phyloP scores from a whole-genome alignment of 768 basidiomycete genomes.

The Amyloporia xantha region DNA sequence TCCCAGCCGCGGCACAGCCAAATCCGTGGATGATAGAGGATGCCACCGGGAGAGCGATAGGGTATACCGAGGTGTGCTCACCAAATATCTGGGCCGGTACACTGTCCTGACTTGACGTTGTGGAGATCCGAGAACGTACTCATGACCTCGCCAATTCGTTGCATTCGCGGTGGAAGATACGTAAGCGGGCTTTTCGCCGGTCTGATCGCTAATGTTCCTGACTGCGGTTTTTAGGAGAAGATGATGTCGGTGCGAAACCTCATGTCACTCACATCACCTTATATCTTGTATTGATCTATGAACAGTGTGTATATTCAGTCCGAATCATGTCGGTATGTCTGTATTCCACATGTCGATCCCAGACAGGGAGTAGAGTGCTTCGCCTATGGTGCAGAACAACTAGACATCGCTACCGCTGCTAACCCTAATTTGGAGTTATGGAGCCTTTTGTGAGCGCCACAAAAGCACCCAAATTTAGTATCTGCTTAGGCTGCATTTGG shows the following conservation, averaged over 20 bases:
- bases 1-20: conserved; percentile 23
- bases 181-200: conserved; percentile 23
- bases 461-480: no score
- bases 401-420: no score
- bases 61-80: conserved; percentile 33
- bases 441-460: no score
- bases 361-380: no score
- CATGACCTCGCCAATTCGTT: conserved; percentile 43
- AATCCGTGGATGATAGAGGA: conserved; percentile 47
- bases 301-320: conserved; percentile 56
- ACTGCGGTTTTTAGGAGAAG: conserved; percentile 28
- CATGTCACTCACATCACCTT: not conserved
- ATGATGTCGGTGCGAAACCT: conserved; percentile 41
- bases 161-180: conserved; percentile 34
- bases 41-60: conserved; percentile 33
- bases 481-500: no score
- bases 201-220: not conserved
- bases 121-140: conserved; percentile 40
- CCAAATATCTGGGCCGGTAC: conserved; percentile 6
- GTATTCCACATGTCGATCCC: not conserved
- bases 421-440: no score
- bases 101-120: not conserved
- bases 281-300: not conserved
- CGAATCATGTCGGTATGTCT: conserved; percentile 52
- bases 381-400: no score